Conservation (phyloP, 352 stramenopile species). For the Globisporangium camurandrum region DNA sequence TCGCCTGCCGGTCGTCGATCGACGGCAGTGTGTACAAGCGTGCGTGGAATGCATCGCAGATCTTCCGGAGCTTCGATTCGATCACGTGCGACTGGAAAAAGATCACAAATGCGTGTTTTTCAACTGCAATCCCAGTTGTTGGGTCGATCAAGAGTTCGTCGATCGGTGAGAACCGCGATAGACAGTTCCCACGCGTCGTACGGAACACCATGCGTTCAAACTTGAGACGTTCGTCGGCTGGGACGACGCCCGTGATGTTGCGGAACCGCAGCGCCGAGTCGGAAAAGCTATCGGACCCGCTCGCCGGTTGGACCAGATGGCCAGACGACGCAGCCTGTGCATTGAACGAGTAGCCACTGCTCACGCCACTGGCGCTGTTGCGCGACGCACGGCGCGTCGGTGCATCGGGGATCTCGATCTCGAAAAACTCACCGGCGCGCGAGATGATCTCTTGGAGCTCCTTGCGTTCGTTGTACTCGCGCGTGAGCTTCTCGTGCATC, state of each 20-base stretch:
- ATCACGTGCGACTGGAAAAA: constrained; percentile 98
- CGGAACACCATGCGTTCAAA: constrained; percentile 99
- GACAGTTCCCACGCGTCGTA: constrained; percentile 97
- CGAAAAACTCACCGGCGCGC: constrained; percentile 75
- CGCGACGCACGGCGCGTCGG: constrained; percentile 43
- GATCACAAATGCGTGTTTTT: constrained; percentile 89
- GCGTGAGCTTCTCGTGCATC: constrained; percentile 96
- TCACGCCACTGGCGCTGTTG: constrained; percentile 45
- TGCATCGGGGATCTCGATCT: constrained; percentile 72
- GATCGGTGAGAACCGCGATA: constrained; percentile 95
- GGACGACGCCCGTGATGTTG: constrained; percentile 92
- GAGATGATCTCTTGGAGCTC: constrained; percentile 82
- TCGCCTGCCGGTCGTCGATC: constrained; percentile 90
- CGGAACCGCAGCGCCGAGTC: constrained; percentile 84
- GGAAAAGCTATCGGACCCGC: too few species aligned
- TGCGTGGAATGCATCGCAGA: constrained; percentile 97
- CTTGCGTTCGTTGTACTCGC: constrained; percentile 96
- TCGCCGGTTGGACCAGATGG: constrained; percentile 11
- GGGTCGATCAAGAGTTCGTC: constrained; percentile 88
- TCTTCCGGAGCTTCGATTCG: constrained; percentile 97
- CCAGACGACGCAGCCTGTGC: constrained; percentile 14
- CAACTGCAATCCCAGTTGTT: constrained; percentile 77
- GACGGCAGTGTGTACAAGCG: constrained; percentile 93
- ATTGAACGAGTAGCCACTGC: constrained; percentile 47
- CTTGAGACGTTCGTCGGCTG: constrained; percentile 89